Evolutionary conservation across 495 filamentous ascomycete genomes (phyloP), one percentile per base, ranked within the genome.

Genomic region (Evernia prunastri): DNA sequence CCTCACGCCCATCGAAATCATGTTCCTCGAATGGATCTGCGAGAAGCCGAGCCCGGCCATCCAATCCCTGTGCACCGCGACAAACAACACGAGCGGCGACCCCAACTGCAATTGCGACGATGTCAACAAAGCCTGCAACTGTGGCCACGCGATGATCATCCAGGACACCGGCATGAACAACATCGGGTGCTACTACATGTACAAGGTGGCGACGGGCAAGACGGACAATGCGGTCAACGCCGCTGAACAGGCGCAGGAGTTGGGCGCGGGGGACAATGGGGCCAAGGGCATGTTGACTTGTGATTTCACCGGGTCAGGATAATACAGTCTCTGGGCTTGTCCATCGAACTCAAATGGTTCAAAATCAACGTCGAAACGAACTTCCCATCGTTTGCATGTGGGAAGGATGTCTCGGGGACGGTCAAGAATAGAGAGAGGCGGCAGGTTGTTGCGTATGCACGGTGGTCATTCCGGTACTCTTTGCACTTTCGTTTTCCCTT

Each of bases 241-340:
- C 1, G 3, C 33, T 10, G 27, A 54, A 5, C 3, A 11, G 29
- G 51, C 51, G 29, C 29, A 54, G 51, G 51, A 54, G 17, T 20
- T 54, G 51, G 51, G 51, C 4, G 20, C 51, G 13, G 1, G 3
- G 51, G 51, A 17, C 0, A 54, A 54, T 35, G 12, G 15, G 13
- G 51, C 51, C 27, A 27, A 27, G 27, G 51, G 51, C 15, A 54
- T 54, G 51, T 54, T 54, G 51, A 54, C 51, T 33, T 54, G 51
- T 23, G 51, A 54, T 54, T 54, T 59, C 57, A 51, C 59, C 0
- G 3, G 0, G 23, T 47, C n/a, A 49, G n/a, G 20, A 15, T 35
- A 27, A 4, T 23, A 6, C 1, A 1, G 12, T 53, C 27, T 15
- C 47, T 3, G 8, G 1, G n/a, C n/a, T n/a, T n/a, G n/a, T n/a